phyloP scores from a whole-genome alignment of 192 early-diverging fungal species.

The Chytriomyces sp. region DNA sequence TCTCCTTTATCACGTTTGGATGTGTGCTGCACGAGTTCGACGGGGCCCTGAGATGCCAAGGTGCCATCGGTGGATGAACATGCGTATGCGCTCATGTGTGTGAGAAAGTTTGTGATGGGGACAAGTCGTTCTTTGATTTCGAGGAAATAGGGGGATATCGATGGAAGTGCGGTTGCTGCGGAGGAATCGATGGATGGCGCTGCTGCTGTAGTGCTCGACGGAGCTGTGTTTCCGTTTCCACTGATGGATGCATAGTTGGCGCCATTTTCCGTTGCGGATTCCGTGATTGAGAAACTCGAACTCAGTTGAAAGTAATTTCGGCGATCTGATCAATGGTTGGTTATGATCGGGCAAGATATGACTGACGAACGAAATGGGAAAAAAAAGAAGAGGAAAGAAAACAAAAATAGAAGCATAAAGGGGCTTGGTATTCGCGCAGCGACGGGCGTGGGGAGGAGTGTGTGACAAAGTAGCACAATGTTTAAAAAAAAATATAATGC shows the following conservation, averaged over 20 bases:
- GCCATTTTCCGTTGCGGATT: conserved; percentile 27
- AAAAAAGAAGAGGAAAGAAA: not conserved
- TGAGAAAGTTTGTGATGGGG: conserved; percentile 69
- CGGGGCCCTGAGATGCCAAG: conserved; percentile 53
- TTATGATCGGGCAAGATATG: not conserved
- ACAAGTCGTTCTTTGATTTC: conserved; percentile 56
- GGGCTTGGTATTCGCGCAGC: no score
- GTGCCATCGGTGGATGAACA: conserved; percentile 53
- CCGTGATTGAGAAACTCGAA: conserved; percentile 62
- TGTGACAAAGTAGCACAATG: no score
- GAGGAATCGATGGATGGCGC: not conserved
- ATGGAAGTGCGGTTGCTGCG: not conserved
- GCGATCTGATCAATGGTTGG: conserved; percentile 53
- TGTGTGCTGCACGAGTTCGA: conserved; percentile 86
- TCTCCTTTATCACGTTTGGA: conserved; percentile 95
- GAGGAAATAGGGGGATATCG: conserved; percentile 66
- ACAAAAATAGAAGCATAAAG: no score
- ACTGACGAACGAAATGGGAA: not conserved
- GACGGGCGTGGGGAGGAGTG: no score
- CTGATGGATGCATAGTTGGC: not conserved
- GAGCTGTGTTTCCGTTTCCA: not conserved
- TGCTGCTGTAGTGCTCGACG: not conserved
- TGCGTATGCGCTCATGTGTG: conserved; percentile 74
- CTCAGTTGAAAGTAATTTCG: conserved; percentile 97
- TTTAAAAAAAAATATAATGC: not conserved